phyloP scores from a whole-genome alignment of 2,329 filamentous ascomycete species.

The Whalleya microplaca region DNA sequence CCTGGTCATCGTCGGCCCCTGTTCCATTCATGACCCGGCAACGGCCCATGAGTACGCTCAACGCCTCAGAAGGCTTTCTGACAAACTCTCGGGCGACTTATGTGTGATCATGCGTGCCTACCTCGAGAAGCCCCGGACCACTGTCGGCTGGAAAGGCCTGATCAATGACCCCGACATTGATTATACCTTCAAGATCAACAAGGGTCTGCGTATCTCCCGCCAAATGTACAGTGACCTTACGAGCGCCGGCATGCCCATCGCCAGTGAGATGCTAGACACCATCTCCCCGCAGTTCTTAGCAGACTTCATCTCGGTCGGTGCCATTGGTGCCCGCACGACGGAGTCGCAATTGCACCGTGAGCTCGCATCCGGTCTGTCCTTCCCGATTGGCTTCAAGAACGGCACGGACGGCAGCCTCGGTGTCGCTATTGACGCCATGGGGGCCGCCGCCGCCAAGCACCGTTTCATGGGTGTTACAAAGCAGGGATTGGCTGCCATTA shows the following conservation, averaged over 20 bases:
- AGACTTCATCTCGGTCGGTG: slow-evolving; percentile 92
- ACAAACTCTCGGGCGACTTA: slow-evolving; percentile 81
- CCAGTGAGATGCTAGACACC: slow-evolving; percentile 97
- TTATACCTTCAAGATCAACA: slow-evolving; percentile 98
- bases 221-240: slow-evolving; percentile 94
- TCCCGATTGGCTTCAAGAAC: slow-evolving; percentile 99
- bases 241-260: slow-evolving; percentile 85
- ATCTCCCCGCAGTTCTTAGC: slow-evolving; percentile 98
- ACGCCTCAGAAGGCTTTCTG: slow-evolving; percentile 75
- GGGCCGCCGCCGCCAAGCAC: slow-evolving; percentile 80
- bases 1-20: slow-evolving; percentile 92
- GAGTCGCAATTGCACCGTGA: slow-evolving; percentile 97
- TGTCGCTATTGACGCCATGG: slow-evolving; percentile 95
- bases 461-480: slow-evolving; percentile 99
- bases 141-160: slow-evolving; percentile 97
- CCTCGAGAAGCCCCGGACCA: slow-evolving; percentile 97
- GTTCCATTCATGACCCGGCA: slow-evolving; percentile 93
- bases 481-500: slow-evolving; percentile 93
- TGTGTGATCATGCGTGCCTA: slow-evolving; percentile 98
- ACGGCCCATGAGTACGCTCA: slow-evolving; percentile 87
- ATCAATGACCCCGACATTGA: slow-evolving; percentile 99
- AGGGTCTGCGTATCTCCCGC: slow-evolving; percentile 88
- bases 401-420: slow-evolving; percentile 90
- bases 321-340: slow-evolving; percentile 93
- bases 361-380: slow-evolving; percentile 90